phyloP scores from a whole-genome alignment of 345 rosid species.

The Linum usitatissimum region DNA sequence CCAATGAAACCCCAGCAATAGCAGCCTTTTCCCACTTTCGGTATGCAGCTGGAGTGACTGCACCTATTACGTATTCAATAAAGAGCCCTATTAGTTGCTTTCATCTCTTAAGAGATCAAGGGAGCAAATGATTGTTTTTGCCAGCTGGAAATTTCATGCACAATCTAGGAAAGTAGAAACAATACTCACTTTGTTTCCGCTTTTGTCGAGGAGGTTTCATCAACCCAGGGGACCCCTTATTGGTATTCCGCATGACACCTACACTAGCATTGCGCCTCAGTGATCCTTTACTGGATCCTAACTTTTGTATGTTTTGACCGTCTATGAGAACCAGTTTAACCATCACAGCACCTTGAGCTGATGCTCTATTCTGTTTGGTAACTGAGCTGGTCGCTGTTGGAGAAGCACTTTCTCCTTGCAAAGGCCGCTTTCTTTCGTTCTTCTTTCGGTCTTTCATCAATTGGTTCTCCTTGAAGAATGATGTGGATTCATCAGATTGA shows the following conservation, averaged over 20 bases:
- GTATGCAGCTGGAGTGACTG: constrained; percentile 52
- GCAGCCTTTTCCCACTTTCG: constrained; percentile 98
- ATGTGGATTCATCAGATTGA: constrained; percentile 19
- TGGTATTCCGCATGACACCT: constrained; percentile 42
- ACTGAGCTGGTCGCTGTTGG: constrained; percentile 43
- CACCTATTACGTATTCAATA: constrained; percentile 27
- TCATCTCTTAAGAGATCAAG: constrained; percentile 1
- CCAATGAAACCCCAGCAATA: constrained; percentile 96
- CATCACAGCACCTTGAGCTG: constrained; percentile 48
- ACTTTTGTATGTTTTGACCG: constrained; percentile 62
- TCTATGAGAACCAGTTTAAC: constrained; percentile 67
- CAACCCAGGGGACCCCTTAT: constrained; percentile 46
- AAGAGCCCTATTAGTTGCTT: not conserved
- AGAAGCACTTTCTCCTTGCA: constrained; percentile 58
- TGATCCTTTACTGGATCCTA: constrained; percentile 62
- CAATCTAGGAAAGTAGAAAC: not conserved
- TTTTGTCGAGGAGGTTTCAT: constrained; percentile 67
- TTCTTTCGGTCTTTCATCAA: constrained; percentile 88
- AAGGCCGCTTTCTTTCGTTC: constrained; percentile 56
- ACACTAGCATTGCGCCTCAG: constrained; percentile 47
- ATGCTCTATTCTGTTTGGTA: constrained; percentile 53
- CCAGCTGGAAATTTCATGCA: not conserved
- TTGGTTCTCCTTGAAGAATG: constrained; percentile 77
- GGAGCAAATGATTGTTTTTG: not conserved
- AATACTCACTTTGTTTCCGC: constrained; percentile 57